phyloP scores from a whole-genome alignment of 495 filamentous ascomycete species.

The Elasticomyces elasticus region DNA sequence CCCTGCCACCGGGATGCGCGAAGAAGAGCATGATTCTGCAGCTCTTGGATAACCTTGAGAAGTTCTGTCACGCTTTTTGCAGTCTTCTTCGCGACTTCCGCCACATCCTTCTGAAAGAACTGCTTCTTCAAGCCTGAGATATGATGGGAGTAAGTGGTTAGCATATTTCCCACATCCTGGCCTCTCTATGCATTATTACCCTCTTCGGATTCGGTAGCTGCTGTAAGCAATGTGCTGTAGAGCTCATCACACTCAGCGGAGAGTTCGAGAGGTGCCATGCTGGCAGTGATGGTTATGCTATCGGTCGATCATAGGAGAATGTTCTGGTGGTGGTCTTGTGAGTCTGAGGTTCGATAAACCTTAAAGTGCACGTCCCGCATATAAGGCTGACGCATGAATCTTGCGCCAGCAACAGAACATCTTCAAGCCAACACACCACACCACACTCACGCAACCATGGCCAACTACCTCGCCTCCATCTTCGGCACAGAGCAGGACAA shows the following conservation, averaged over 20 bases:
- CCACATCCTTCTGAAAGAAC: slow-evolving; percentile 10
- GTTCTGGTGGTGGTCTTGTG: neutral
- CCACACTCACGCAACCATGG: slow-evolving; percentile 41
- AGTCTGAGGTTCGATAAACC: too few relatives aligned
- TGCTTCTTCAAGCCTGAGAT: slow-evolving; percentile 10
- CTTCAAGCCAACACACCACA: too few relatives aligned
- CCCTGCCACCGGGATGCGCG: slow-evolving; percentile 3
- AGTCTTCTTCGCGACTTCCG: neutral
- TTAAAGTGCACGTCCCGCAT: too few relatives aligned
- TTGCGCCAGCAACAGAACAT: too few relatives aligned
- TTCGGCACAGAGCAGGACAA: slow-evolving; percentile 99
- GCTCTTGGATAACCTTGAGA: slow-evolving; percentile 9
- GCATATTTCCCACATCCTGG: too few relatives aligned
- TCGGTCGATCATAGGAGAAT: slow-evolving; percentile 9
- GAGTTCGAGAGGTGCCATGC: neutral
- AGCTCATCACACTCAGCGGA: slow-evolving; percentile 12
- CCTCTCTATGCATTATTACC: too few relatives aligned
- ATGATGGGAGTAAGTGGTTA: too few relatives aligned
- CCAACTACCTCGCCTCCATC: slow-evolving; percentile 98
- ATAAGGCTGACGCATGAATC: too few relatives aligned
- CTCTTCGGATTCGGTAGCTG: slow-evolving; percentile 7
- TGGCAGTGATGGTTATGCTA: slow-evolving; percentile 2
- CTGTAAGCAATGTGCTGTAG: slow-evolving; percentile 11
- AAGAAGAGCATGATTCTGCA: slow-evolving; percentile 8
- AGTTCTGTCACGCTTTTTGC: slow-evolving; percentile 3